phyloP scores from a whole-genome alignment of 441 rosid species.

The Gossypium davidsonii region DNA sequence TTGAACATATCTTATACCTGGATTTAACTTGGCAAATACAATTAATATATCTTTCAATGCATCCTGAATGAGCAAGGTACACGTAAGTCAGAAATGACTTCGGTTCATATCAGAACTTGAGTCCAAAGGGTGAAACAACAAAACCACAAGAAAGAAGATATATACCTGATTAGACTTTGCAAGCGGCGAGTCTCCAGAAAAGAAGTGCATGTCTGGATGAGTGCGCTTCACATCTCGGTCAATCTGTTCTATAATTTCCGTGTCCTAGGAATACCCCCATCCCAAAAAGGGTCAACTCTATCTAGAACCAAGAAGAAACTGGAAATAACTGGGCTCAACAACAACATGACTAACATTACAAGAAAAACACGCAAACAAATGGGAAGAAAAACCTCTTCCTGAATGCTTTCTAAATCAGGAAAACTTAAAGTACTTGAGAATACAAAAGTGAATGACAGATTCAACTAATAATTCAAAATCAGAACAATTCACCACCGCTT shows the following conservation, averaged over 20 bases:
- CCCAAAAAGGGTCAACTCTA: not conserved
- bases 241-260: conserved; percentile 89
- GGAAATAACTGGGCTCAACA: not conserved
- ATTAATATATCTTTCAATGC: conserved; percentile 72
- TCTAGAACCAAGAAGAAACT: not conserved
- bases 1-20: conserved; percentile 96
- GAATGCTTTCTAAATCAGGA: not conserved
- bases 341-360: not conserved
- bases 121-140: not conserved
- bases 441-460: not conserved
- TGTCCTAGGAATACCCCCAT: conserved; percentile 39
- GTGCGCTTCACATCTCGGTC: conserved; percentile 92
- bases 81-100: conserved; percentile 22
- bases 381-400: not conserved
- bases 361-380: not conserved
- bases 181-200: conserved; percentile 68
- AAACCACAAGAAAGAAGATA: not conserved
- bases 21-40: conserved; percentile 88
- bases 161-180: conserved; percentile 79
- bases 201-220: conserved; percentile 91
- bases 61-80: conserved; percentile 49
- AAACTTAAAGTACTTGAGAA: not conserved
- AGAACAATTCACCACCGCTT: not conserved
- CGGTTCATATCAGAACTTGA: conserved; percentile 10
- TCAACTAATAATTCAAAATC: not conserved